phyloP scores from a whole-genome alignment of 2,329 filamentous ascomycete genomes.

The Penicillium verrucosum region DNA sequence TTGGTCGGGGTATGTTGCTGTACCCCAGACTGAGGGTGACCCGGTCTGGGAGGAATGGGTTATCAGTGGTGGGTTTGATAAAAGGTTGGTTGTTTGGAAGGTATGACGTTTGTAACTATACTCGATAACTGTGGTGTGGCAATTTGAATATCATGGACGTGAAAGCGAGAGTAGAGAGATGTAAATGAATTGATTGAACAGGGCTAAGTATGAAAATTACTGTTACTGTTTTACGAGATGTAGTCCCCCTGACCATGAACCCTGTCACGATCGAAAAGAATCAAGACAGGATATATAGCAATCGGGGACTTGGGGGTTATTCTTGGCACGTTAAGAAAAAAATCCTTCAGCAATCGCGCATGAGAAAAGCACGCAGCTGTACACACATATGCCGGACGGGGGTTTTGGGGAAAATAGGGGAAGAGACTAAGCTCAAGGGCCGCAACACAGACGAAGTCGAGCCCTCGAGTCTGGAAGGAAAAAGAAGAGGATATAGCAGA shows the following conservation, averaged over 20 bases:
- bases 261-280: conserved; percentile 36
- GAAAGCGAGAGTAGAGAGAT: not conserved
- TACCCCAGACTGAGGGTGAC: conserved; percentile 20
- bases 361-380: conserved; percentile 61
- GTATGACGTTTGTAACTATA: conserved; percentile 4
- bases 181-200: not conserved
- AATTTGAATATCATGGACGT: not conserved
- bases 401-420: not conserved
- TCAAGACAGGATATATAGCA: conserved; percentile 50
- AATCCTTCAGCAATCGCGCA: conserved; percentile 67
- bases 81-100: conserved; percentile 58
- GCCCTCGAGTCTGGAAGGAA: conserved; percentile 5
- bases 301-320: conserved; percentile 41
- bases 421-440: conserved; percentile 12
- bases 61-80: conserved; percentile 64
- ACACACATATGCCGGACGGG: conserved; percentile 64
- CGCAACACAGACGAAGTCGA: conserved; percentile 7
- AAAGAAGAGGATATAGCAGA: conserved; percentile 6
- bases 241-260: conserved; percentile 50
- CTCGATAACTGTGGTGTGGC: not conserved
- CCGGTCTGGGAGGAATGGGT: conserved; percentile 50
- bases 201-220: not conserved
- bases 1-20: conserved; percentile 50
- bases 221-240: conserved; percentile 31
- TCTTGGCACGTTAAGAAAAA: conserved; percentile 61